Conservation (phyloP, 495 filamentous ascomycete species). For the Xylaria longipes region DNA sequence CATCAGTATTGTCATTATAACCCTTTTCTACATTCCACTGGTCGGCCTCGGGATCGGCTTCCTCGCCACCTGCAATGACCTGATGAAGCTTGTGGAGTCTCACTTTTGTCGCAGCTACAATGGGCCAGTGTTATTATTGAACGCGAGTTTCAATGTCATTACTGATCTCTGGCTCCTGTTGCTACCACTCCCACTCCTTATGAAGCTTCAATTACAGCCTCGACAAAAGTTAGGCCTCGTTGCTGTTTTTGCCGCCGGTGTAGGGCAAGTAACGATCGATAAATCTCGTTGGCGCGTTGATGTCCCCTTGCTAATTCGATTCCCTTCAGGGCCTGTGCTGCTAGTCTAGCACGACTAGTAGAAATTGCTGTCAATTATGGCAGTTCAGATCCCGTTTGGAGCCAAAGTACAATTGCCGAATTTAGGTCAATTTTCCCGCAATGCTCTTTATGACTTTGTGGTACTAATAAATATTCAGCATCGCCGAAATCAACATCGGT, state of each 20-base stretch:
- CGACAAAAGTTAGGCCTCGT: neutral
- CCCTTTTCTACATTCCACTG: neutral
- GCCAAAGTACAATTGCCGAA: neutral
- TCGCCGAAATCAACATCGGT: slow-evolving; percentile 8
- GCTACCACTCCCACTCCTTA: neutral
- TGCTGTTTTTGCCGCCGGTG: neutral
- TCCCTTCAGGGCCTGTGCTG: neutral
- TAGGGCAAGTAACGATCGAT: neutral
- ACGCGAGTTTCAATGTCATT: neutral
- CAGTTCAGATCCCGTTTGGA: neutral
- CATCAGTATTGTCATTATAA: neutral
- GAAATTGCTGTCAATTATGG: neutral
- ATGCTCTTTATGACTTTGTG: neutral
- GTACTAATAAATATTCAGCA: neutral
- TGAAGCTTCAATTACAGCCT: neutral
- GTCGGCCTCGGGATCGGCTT: neutral
- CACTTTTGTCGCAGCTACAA: neutral
- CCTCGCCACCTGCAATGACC: neutral
- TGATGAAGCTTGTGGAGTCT: neutral
- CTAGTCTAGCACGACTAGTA: neutral
- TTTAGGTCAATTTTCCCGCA: neutral
- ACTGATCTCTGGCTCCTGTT: neutral
- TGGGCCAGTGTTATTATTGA: neutral
- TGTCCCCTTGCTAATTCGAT: neutral
- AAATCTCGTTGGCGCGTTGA: neutral